Base-by-base conservation (phyloP, 352 stramenopile species). In the Phytophthora sp. region DNA sequence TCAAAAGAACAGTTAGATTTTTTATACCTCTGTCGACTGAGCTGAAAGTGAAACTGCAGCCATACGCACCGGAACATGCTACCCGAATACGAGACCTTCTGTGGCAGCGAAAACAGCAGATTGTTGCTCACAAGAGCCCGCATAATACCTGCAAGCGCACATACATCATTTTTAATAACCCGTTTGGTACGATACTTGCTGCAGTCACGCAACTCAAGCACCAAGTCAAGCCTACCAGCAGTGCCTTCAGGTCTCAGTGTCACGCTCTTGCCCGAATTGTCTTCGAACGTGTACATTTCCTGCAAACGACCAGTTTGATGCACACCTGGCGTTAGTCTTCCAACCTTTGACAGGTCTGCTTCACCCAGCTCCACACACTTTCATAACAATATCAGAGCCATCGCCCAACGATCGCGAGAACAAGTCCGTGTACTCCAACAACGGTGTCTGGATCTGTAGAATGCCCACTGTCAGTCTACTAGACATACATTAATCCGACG, bases 261-360 rank as follows among this genome's bases (percentile, higher is more conserved):
- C 47, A 96, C 82, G 44, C 85, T 94, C 59, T 93, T 95, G 54
- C 80, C 82, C 26, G 88, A 96, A 44, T 96, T 94, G 68, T 96
- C 88, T 24, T 80, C 41, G 52, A 96, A 96, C 35, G 86, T 96
- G 63, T 96, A 96, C 88, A 96, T 96, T 46, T 96, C 88, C 88
- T 96, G 57, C 41, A 56, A 24, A 53, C 9, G 24, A 46, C 13
- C 5, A 47, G 21, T 38, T 50, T 33, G 57, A 44, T 52, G 24
- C 23, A 47, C 24, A 30, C 24, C 21, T 30, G 18, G 31, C 7
- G 9, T 30, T 36, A 18, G 9, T 29, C 20, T 52, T 41, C 38
- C 16, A 16, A 27, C 15, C 26, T n/a, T 7, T 7, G 23, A 29
- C n/a, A 29, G 7, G 39, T 20, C 12, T 20, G 8, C 24, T 24